Percentiles rank a stretch among this genome's conserved stretches.
Conservation (phyloP, 2,329 filamentous ascomycete genomes). For the Orbilia blumenaviensis region DNA sequence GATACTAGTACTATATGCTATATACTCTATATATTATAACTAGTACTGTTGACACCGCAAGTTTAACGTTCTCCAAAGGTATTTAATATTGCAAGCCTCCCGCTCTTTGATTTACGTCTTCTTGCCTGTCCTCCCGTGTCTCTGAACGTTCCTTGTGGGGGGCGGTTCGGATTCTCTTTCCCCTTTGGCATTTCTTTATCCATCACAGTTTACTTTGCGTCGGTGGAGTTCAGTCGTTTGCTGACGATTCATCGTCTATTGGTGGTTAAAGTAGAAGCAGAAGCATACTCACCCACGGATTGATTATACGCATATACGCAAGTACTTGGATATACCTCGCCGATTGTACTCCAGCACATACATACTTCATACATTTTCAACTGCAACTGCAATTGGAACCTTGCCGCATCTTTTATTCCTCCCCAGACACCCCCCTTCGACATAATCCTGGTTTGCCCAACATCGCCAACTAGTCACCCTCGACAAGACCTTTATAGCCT, state of each 20-base stretch:
- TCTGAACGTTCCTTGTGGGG: slow-evolving; percentile 24
- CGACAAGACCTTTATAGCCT: background rate
- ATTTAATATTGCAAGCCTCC: slow-evolving; percentile 36
- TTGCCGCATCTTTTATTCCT: slow-evolving; percentile 38
- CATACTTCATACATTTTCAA: background rate
- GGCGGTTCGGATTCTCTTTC: slow-evolving; percentile 40
- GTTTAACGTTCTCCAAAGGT: slow-evolving; percentile 5
- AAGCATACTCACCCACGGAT: background rate
- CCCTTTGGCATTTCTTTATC: slow-evolving; percentile 26
- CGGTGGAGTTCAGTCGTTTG: background rate
- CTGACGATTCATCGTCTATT: slow-evolving; percentile 7
- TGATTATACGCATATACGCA: background rate
- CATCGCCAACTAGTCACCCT: slow-evolving; percentile 17
- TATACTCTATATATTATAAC: too few species aligned
- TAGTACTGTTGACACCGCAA: background rate
- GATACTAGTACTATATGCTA: too few species aligned
- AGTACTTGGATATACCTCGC: background rate
- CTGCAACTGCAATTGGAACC: slow-evolving; percentile 20
- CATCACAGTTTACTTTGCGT: background rate
- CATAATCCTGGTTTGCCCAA: slow-evolving; percentile 21
- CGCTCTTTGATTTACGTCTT: background rate
- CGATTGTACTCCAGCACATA: slow-evolving; percentile 3
- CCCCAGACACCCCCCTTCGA: slow-evolving; percentile 16
- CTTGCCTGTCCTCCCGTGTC: slow-evolving; percentile 2
- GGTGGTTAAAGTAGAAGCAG: background rate